These are phyloP conservation scores for Aspergillus sp. DNA, from an alignment of 2,329 filamentous ascomycete genomes.

Conservation along the genomic window DNA sequence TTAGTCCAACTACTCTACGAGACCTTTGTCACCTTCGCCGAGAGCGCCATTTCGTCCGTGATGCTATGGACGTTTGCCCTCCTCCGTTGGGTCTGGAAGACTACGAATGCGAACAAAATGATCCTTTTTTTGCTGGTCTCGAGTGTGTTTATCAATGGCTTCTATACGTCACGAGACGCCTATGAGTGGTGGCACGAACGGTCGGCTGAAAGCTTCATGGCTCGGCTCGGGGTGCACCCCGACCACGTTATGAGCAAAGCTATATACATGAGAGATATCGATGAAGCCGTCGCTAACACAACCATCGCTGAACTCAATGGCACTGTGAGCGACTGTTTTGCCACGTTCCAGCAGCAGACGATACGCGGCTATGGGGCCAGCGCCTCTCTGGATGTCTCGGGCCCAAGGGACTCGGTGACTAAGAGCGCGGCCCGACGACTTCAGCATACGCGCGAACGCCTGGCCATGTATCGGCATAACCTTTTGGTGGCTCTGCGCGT, in stretches of 20 bases:
- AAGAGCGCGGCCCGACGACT: constrained; percentile 55
- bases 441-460: constrained; percentile 73
- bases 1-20: constrained; percentile 71
- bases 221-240: constrained; percentile 72
- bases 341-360: constrained; percentile 43
- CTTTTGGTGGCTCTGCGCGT: constrained; percentile 85
- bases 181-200: constrained; percentile 84
- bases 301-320: constrained; percentile 26
- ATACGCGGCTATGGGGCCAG: constrained; percentile 31
- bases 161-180: constrained; percentile 70
- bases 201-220: constrained; percentile 77
- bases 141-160: constrained; percentile 70
- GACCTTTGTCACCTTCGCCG: constrained; percentile 66
- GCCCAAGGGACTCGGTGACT: constrained; percentile 27
- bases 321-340: constrained; percentile 39
- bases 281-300: constrained; percentile 55
- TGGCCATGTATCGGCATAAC: constrained; percentile 84
- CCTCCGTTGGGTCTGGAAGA: constrained; percentile 63
- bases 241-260: constrained; percentile 79
- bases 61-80: constrained; percentile 73
- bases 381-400: constrained; percentile 26
- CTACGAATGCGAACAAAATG: constrained; percentile 69
- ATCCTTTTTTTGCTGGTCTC: constrained; percentile 66
- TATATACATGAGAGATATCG: constrained; percentile 78
- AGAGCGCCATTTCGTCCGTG: constrained; percentile 71